Evolutionary conservation across 805 yeast species (phyloP).

Genomic region (Metschnikowia henanensis): DNA sequence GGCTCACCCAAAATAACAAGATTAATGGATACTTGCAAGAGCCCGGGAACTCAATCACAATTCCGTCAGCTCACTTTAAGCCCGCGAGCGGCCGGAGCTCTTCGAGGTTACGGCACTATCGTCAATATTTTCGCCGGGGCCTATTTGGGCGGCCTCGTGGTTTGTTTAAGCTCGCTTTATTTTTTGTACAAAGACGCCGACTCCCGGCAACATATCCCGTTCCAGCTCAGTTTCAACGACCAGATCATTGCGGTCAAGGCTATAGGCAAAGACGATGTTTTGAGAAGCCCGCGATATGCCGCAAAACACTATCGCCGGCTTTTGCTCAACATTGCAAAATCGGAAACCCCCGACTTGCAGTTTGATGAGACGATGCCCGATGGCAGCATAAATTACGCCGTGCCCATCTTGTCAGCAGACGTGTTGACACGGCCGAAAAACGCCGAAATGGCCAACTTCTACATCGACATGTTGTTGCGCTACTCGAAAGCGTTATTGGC

Average conservation of each 20-base stretch:
- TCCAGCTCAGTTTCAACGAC: slow-evolving; percentile 32
- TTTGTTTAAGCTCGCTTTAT: slow-evolving; percentile 39
- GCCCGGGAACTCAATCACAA: neutral
- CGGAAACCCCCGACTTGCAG: slow-evolving; percentile 24
- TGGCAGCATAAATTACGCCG: slow-evolving; percentile 27
- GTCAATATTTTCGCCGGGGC: slow-evolving; percentile 43
- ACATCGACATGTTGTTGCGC: slow-evolving; percentile 41
- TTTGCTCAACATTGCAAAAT: slow-evolving; percentile 33
- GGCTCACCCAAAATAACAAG: neutral
- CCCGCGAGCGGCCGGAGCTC: slow-evolving; percentile 7
- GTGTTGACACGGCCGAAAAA: slow-evolving; percentile 31
- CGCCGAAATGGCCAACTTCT: slow-evolving; percentile 38
- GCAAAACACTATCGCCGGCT: slow-evolving; percentile 43
- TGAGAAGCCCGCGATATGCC: slow-evolving; percentile 41
- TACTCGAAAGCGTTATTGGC: slow-evolving; percentile 43
- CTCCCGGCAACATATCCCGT: slow-evolving; percentile 40
- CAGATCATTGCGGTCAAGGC: slow-evolving; percentile 42
- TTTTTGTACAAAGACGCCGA: slow-evolving; percentile 42
- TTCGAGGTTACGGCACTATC: slow-evolving; percentile 31
- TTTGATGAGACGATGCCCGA: slow-evolving; percentile 25
- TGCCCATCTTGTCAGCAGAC: slow-evolving; percentile 35
- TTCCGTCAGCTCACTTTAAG: slow-evolving; percentile 2
- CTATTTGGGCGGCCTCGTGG: slow-evolving; percentile 41
- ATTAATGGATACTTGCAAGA: neutral
- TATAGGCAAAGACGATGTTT: slow-evolving; percentile 43